Evolutionary conservation across 352 stramenopile species (phyloP), one percentile per base, ranked within the genome.

Genomic region (Phytophthora parvispora): DNA sequence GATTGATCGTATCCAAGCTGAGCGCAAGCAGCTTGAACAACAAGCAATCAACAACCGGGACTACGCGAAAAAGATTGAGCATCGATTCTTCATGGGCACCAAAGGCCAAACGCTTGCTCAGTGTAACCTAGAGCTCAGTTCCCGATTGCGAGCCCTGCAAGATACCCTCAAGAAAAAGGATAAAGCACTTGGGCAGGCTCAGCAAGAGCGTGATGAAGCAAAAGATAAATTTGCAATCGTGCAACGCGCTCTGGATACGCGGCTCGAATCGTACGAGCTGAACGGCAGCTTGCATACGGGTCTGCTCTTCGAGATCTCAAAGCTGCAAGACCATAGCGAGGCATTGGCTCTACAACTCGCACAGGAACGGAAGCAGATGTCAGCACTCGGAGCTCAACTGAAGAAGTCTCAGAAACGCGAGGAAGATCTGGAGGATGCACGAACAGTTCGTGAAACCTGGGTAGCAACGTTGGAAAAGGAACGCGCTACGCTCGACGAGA

Each of bases 61-160:
- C 67, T 96, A 96, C 52, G 89, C 86, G 27, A 92, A 94, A 70
- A 92, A 92, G 52, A 94, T 95, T 49, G 89, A 96, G 67, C 84
- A 93, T 64, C 84, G 85, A 43, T 91, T 95, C 47, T 94, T 92
- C 62, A 81, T 91, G 75, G 86, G 86, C 29, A 81, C 86, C 2
- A 92, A 93, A 15, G 80, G 54, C 1, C 60, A 92, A 68, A 87
- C 85, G 4, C 64, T 93, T 6, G 75, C 87, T 29, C 81, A 94
- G 45, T 81, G 81, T 60, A 90, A 94, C 43, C 22, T 91, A 10
- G 82, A 94, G 15, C 69, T 96, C 9, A 68, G 66, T 8, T 74
- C 54, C 4, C 69, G 66, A 0, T 64, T 95, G 16, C 84, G 84
- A 27, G 27, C 58, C 13, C 54, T 92, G 2, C 70, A 93, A 45